Evolutionary conservation across 768 basidiomycete species (phyloP).

Genomic region (Steccherinum ochraceum): DNA sequence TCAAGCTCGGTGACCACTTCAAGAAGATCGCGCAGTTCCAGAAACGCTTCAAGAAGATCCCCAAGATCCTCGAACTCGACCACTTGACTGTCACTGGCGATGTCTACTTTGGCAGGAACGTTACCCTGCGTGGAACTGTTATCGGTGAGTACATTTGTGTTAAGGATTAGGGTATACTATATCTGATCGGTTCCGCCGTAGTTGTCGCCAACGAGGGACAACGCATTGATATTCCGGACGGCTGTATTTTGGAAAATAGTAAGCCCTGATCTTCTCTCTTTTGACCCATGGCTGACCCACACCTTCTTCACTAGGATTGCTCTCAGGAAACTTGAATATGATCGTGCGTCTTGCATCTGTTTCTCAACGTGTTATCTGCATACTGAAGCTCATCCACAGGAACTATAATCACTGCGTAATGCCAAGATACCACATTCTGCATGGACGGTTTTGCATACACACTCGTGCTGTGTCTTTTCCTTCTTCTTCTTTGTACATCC

Average conservation of each 20-base stretch:
- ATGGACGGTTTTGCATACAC: neutral
- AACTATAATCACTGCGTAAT: conserved; percentile 46
- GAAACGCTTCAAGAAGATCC: conserved; percentile 72
- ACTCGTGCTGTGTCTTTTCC: neutral
- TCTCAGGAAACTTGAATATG: conserved; percentile 73
- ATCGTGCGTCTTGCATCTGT: conserved; percentile 37
- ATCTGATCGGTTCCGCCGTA: neutral
- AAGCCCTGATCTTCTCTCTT: conserved; percentile 9
- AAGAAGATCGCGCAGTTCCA: conserved; percentile 70
- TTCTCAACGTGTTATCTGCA: conserved; percentile 24
- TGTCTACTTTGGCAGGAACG: conserved; percentile 60
- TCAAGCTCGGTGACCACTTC: conserved; percentile 74
- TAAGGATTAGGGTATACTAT: neutral
- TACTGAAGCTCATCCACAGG: conserved; percentile 39
- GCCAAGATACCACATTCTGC: neutral
- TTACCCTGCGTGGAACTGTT: conserved; percentile 60
- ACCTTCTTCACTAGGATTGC: conserved; percentile 24
- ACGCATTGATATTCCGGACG: conserved; percentile 54
- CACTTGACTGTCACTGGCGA: conserved; percentile 70
- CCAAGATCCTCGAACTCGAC: conserved; percentile 66
- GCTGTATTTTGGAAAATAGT: conserved; percentile 49
- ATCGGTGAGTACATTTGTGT: conserved; percentile 31
- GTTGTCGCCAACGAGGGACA: conserved; percentile 52
- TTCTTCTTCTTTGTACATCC: too few relatives aligned
- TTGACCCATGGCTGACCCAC: conserved; percentile 19